Evolutionary conservation across 805 yeast species (phyloP).

Genomic region (Cyberlindnera nakhonratchasimensis): DNA sequence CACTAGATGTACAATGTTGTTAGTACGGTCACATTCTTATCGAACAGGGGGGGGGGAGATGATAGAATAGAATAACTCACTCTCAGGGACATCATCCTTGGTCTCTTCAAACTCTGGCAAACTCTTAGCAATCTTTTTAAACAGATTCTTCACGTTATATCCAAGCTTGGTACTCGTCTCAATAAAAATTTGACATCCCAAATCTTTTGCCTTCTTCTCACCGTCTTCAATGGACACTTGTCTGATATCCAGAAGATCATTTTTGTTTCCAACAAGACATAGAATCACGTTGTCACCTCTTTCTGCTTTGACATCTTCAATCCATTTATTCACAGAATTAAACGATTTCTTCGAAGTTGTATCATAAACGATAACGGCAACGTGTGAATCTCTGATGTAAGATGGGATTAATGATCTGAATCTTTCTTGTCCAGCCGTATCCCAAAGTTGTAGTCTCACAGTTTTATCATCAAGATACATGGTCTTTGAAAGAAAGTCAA

Average conservation of each 20-base stretch:
- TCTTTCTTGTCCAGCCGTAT: slow-evolving; percentile 96
- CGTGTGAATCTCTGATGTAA: slow-evolving; percentile 92
- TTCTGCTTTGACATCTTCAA: slow-evolving; percentile 90
- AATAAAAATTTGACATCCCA: slow-evolving; percentile 76
- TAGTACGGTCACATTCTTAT: slow-evolving; percentile 9
- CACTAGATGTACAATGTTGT: slow-evolving; percentile 16
- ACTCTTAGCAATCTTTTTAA: slow-evolving; percentile 86
- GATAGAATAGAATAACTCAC: slow-evolving; percentile 14
- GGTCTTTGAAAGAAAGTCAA: slow-evolving; percentile 90
- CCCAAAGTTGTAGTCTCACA: slow-evolving; percentile 93
- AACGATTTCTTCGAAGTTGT: slow-evolving; percentile 84
- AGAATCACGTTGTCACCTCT: slow-evolving; percentile 87
- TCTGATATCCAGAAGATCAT: slow-evolving; percentile 75
- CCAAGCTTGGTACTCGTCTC: slow-evolving; percentile 96
- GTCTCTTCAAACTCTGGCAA: slow-evolving; percentile 73
- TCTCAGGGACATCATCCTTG: slow-evolving; percentile 25
- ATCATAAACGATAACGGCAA: slow-evolving; percentile 96
- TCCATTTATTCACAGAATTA: slow-evolving; percentile 84
- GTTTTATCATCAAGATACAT: slow-evolving; percentile 96
- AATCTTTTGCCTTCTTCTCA: slow-evolving; percentile 63
- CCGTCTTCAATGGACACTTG: slow-evolving; percentile 85
- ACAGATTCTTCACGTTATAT: slow-evolving; percentile 84
- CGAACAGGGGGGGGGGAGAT: too few relatives aligned
- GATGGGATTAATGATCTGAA: slow-evolving; percentile 93
- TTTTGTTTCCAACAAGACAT: slow-evolving; percentile 89